phyloP scores from a whole-genome alignment of 176 grass and related monocot genomes.

The Miscanthus lutarioriparius region DNA sequence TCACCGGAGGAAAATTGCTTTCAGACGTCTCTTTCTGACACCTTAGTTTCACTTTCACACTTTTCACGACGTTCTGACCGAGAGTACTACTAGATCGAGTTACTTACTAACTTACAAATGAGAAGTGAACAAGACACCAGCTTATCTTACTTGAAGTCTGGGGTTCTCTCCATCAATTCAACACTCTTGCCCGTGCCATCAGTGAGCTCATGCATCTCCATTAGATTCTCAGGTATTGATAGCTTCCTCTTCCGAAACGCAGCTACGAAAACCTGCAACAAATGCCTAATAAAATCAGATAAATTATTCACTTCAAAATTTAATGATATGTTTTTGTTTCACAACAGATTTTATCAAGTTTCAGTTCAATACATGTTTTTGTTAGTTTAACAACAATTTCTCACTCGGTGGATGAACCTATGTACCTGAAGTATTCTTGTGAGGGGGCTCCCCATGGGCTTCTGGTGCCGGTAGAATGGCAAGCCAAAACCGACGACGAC shows the following conservation, averaged over 20 bases:
- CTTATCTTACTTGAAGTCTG: background rate
- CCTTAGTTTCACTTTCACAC: no score
- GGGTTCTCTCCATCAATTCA: background rate
- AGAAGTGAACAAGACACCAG: background rate
- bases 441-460: background rate
- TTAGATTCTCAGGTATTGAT: background rate
- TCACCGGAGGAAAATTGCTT: no score
- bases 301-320: no score
- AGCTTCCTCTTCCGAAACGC: background rate
- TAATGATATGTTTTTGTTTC: no score
- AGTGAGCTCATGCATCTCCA: background rate
- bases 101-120: no score
- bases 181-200: background rate
- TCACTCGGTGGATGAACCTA: no score
- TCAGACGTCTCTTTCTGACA: background rate
- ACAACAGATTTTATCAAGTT: no score
- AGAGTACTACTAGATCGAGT: background rate
- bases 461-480: background rate
- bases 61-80: background rate
- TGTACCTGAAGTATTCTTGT: background rate
- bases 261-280: background rate
- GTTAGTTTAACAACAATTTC: no score
- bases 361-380: no score
- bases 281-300: no score
- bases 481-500: background rate